These are phyloP conservation scores for Fusarium algeriense DNA, from an alignment of 2,329 filamentous ascomycete species.

Conservation along the genomic window DNA sequence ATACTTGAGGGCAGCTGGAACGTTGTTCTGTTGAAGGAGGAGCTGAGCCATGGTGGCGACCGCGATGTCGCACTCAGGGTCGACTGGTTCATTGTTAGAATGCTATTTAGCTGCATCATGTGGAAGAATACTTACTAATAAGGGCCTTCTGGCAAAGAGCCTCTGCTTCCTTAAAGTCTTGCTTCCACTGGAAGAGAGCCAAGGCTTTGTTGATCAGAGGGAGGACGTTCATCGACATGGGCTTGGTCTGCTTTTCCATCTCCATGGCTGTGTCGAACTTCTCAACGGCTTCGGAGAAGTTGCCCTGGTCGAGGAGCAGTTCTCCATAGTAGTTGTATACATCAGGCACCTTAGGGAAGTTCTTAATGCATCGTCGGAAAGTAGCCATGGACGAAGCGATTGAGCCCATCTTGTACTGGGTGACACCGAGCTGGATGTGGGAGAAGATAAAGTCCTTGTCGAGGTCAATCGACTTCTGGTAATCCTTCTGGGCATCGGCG, in stretches of 20 bases:
- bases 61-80: slow-evolving; percentile 98
- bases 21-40: slow-evolving; percentile 96
- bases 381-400: slow-evolving; percentile 98
- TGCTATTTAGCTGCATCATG: background rate
- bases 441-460: slow-evolving; percentile 98
- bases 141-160: slow-evolving; percentile 97
- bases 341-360: slow-evolving; percentile 95
- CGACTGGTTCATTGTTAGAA: slow-evolving; percentile 72
- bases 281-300: slow-evolving; percentile 94
- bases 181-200: slow-evolving; percentile 97
- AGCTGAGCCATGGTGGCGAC: slow-evolving; percentile 99
- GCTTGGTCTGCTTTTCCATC: slow-evolving; percentile 95
- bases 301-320: slow-evolving; percentile 94
- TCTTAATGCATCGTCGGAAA: slow-evolving; percentile 97
- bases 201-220: slow-evolving; percentile 99
- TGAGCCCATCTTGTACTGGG: slow-evolving; percentile 99
- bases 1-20: slow-evolving; percentile 93
- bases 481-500: slow-evolving; percentile 94
- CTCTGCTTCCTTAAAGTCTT: slow-evolving; percentile 94
- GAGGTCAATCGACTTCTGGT: slow-evolving; percentile 98
- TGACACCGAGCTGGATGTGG: slow-evolving; percentile 98
- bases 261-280: slow-evolving; percentile 99
- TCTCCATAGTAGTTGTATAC: slow-evolving; percentile 99
- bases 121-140: slow-evolving; percentile 77
- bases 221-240: slow-evolving; percentile 95